Percentiles rank a stretch among this genome's conserved stretches.
phyloP scores from a whole-genome alignment of 2,329 filamentous ascomycete genomes.

The Fusarium armeniacum region DNA sequence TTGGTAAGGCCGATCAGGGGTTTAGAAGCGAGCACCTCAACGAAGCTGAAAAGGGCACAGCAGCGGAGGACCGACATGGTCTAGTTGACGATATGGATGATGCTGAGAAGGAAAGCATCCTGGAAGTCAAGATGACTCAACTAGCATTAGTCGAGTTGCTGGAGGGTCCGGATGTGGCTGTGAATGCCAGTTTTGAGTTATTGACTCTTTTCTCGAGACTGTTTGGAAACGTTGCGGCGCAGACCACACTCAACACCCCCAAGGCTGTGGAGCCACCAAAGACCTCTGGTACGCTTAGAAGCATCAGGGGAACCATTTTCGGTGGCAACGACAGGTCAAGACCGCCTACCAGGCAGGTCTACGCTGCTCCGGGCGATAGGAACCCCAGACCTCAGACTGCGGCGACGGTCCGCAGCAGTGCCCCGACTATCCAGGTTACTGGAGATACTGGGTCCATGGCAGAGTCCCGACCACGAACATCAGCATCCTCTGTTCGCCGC shows the following conservation, averaged over 20 bases:
- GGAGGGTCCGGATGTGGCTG: constrained; percentile 86
- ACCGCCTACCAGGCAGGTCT: constrained; percentile 59
- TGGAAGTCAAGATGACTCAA: constrained; percentile 98
- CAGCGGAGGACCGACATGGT: constrained; percentile 56
- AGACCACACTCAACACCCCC: constrained; percentile 59
- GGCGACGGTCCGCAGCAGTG: constrained; percentile 60
- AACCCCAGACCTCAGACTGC: constrained; percentile 56
- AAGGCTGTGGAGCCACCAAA: constrained; percentile 71
- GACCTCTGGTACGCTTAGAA: constrained; percentile 79
- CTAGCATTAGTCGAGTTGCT: constrained; percentile 84
- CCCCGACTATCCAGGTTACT: constrained; percentile 83
- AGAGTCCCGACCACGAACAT: constrained; percentile 56
- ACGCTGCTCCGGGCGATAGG: constrained; percentile 57
- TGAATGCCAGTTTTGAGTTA: constrained; percentile 89
- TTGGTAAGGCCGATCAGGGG: constrained; percentile 70
- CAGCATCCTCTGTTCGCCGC: constrained; percentile 49
- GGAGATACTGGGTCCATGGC: constrained; percentile 67
- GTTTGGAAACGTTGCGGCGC: constrained; percentile 72
- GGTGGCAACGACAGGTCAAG: constrained; percentile 67
- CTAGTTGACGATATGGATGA: constrained; percentile 85
- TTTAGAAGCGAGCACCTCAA: constrained; percentile 79
- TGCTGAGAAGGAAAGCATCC: constrained; percentile 84
- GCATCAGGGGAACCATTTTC: constrained; percentile 82
- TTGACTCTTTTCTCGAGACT: constrained; percentile 84
- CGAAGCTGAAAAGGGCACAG: constrained; percentile 58